Evolutionary conservation across 352 stramenopile species (phyloP).

Genomic region (Phytophthora melonis): DNA sequence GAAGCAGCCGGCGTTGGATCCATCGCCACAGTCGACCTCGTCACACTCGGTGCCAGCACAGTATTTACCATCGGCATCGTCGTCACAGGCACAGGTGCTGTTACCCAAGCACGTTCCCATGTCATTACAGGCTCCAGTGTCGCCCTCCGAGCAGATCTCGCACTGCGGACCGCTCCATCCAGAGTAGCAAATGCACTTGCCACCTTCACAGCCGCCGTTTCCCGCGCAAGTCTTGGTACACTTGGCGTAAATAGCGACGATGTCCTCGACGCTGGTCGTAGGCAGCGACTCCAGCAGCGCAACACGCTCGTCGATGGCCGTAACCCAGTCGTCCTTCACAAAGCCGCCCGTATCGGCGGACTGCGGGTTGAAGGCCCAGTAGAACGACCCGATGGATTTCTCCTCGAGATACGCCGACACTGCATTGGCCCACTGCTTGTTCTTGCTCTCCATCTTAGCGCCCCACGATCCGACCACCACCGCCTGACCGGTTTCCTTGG

Average conservation of each 20-base stretch:
- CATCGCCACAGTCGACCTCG: constrained; percentile 55
- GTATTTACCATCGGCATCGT: constrained; percentile 56
- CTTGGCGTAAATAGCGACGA: constrained; percentile 51
- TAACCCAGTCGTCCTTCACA: constrained; percentile 76
- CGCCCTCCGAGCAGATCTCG: constrained; percentile 62
- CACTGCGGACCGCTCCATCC: constrained; percentile 77
- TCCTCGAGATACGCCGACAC: constrained; percentile 61
- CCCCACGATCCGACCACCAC: constrained; percentile 78
- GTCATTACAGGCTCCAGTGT: constrained; percentile 60
- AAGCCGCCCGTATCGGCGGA: constrained; percentile 75
- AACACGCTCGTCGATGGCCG: constrained; percentile 66
- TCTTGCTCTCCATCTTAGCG: constrained; percentile 65
- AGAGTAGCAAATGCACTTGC: constrained; percentile 61
- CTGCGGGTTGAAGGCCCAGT: constrained; percentile 84
- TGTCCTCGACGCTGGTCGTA: constrained; percentile 45
- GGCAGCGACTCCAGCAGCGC: constrained; percentile 54
- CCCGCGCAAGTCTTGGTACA: constrained; percentile 54
- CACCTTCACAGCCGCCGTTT: constrained; percentile 58
- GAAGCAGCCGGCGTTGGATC: constrained; percentile 61
- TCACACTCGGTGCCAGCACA: constrained; percentile 64
- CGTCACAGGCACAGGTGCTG: constrained; percentile 68
- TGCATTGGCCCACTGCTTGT: constrained; percentile 64
- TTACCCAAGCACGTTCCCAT: constrained; percentile 62
- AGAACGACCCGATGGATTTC: constrained; percentile 75
- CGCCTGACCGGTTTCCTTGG: constrained; percentile 58